Evolutionary conservation across 2,329 filamentous ascomycete genomes (phyloP).

Genomic region (Botrytis hyacinthi): DNA sequence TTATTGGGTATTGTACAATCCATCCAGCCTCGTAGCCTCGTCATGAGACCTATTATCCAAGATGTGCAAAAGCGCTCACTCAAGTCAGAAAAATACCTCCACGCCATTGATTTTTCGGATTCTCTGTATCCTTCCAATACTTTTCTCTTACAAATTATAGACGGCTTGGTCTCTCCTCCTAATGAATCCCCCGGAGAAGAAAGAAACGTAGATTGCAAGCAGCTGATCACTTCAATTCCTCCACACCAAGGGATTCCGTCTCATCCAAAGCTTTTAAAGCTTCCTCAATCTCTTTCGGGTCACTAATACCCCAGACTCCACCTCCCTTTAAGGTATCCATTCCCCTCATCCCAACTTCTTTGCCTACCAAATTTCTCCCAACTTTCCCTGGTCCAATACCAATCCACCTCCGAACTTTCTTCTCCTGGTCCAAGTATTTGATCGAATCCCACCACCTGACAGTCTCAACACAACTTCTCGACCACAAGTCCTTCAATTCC

Average conservation of each 20-base stretch:
- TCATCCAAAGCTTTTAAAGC: conserved; percentile 64
- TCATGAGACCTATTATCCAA: neutral
- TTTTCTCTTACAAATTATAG: neutral
- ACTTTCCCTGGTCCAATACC: conserved; percentile 94
- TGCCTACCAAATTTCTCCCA: conserved; percentile 87
- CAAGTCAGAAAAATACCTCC: neutral
- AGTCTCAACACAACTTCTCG: conserved; percentile 83
- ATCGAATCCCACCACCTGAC: conserved; percentile 95
- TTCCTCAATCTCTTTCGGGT: conserved; percentile 73
- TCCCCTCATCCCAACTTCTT: conserved; percentile 85
- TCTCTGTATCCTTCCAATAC: neutral
- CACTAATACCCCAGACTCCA: conserved; percentile 88
- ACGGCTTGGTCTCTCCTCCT: no score
- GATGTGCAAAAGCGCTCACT: neutral
- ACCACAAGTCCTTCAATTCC: conserved; percentile 75
- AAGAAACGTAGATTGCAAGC: neutral
- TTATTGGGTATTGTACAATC: conserved; percentile 1
- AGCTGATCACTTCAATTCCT: conserved; percentile 28
- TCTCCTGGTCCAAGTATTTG: conserved; percentile 80
- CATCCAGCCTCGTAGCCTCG: conserved; percentile 27
- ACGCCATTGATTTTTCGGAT: neutral
- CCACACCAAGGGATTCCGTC: conserved; percentile 48
- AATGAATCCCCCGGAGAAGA: neutral
- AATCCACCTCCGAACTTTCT: conserved; percentile 79
- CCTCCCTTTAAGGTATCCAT: conserved; percentile 80